Percentiles rank a stretch among this genome's conserved stretches.
Evolutionary conservation across 768 basidiomycete genomes (phyloP).

Genomic region (Tremella mesenterica): DNA sequence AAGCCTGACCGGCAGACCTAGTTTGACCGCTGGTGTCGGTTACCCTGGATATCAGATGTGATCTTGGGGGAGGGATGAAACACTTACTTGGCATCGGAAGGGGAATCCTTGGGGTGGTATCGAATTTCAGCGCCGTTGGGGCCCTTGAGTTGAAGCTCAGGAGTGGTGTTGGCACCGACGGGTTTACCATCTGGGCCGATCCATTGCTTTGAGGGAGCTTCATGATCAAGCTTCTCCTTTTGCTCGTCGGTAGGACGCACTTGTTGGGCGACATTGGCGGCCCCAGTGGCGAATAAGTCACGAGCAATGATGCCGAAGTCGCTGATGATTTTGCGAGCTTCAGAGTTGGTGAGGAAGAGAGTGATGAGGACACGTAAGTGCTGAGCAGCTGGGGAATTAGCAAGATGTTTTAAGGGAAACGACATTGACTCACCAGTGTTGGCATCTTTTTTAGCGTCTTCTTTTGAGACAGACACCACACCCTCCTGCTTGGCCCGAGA

Average conservation of each 20-base stretch:
- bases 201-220: constrained; percentile 63
- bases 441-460: constrained; percentile 55
- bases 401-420: not conserved
- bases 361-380: constrained; percentile 81
- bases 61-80: not conserved
- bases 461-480: constrained; percentile 52
- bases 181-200: constrained; percentile 49
- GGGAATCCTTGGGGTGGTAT: constrained; percentile 53
- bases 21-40: constrained; percentile 44
- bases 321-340: constrained; percentile 73
- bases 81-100: constrained; percentile 43
- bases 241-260: constrained; percentile 60
- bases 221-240: constrained; percentile 59
- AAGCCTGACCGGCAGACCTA: constrained; percentile 36
- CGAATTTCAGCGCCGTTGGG: constrained; percentile 48
- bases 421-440: constrained; percentile 53
- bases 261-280: constrained; percentile 59
- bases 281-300: constrained; percentile 69
- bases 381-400: constrained; percentile 54
- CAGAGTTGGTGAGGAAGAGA: constrained; percentile 81
- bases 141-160: constrained; percentile 50
- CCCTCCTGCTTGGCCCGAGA: constrained; percentile 45
- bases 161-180: constrained; percentile 49
- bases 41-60: constrained; percentile 15
- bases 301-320: constrained; percentile 50